Conservation (phyloP, 1,284 basidiomycete genomes). For the Pyrrhoderma noxium region DNA sequence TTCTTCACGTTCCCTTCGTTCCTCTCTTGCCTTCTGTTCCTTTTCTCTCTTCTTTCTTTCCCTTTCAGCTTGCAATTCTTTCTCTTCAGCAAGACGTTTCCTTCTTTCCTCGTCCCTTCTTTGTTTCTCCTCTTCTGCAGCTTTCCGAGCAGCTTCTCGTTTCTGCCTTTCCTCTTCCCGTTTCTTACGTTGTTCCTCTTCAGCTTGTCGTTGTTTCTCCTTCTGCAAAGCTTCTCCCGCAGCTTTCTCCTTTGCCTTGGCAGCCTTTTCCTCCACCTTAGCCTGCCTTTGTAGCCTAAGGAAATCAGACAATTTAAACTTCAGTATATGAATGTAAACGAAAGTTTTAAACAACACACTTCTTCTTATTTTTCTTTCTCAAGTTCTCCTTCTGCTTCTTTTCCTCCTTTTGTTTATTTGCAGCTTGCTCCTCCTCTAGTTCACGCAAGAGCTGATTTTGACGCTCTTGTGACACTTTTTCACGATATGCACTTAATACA, state of each 20-base stretch:
- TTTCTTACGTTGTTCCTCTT: constrained; percentile 58
- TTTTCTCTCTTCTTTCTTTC: constrained; percentile 54
- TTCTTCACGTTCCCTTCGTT: constrained; percentile 62
- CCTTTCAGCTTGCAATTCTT: constrained; percentile 55
- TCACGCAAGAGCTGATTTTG: constrained; percentile 83
- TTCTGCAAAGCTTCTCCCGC: constrained; percentile 71
- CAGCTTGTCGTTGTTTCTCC: constrained; percentile 56
- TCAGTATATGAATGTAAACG: constrained; percentile 8
- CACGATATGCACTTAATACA: constrained; percentile 87
- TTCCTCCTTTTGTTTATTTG: constrained; percentile 76
- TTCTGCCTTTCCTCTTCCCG: constrained; percentile 67
- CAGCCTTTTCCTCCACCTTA: constrained; percentile 85
- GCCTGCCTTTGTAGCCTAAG: constrained; percentile 81
- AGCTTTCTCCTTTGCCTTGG: constrained; percentile 72
- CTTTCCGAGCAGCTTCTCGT: constrained; percentile 69
- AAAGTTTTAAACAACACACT: constrained; percentile 40
- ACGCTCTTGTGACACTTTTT: constrained; percentile 87
- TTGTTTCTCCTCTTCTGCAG: constrained; percentile 71
- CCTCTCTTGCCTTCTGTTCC: constrained; percentile 58
- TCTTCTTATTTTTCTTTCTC: constrained; percentile 98
- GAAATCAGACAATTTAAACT: constrained; percentile 3
- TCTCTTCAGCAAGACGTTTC: constrained; percentile 65
- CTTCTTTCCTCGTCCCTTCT: constrained; percentile 75
- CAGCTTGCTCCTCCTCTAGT: constrained; percentile 83
- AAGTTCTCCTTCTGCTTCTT: constrained; percentile 88